Percentiles rank a stretch among this genome's conserved stretches.
Conservation (phyloP, 1,284 basidiomycete genomes). For the Ceratobasidium sp. region DNA sequence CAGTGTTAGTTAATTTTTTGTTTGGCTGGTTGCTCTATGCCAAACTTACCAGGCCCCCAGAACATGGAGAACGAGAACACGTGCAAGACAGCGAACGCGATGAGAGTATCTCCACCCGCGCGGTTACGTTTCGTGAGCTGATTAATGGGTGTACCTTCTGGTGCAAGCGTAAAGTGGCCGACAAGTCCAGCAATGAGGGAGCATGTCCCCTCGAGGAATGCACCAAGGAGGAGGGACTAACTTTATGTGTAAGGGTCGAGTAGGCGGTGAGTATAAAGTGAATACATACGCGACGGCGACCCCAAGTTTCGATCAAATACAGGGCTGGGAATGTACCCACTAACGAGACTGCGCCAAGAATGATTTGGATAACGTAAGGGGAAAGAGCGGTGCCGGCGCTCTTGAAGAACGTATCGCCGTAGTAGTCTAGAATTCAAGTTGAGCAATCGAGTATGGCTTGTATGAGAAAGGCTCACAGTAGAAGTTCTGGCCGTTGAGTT, state of each 20-base stretch:
- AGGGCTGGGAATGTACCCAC: conserved; percentile 69
- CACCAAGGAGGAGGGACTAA: conserved; percentile 70
- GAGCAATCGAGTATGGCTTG: background rate
- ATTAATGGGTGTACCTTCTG: conserved; percentile 55
- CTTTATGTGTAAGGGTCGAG: conserved; percentile 42
- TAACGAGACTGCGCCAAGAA: conserved; percentile 72
- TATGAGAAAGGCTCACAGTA: conserved; percentile 31
- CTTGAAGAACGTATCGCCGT: conserved; percentile 83
- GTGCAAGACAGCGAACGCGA: conserved; percentile 78
- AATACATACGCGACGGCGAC: conserved; percentile 60
- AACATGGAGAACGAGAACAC: conserved; percentile 74
- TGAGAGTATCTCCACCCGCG: conserved; percentile 66
- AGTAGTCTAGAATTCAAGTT: conserved; percentile 56
- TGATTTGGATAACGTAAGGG: conserved; percentile 75
- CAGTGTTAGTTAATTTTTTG: background rate
- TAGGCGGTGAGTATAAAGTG: conserved; percentile 1
- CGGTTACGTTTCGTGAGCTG: conserved; percentile 62
- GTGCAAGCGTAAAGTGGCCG: conserved; percentile 70
- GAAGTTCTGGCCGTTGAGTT: conserved; percentile 52
- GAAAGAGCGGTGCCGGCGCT: conserved; percentile 71
- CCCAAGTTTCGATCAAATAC: conserved; percentile 69
- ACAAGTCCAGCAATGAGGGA: conserved; percentile 73
- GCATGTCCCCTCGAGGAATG: conserved; percentile 66
- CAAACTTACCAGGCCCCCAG: conserved; percentile 65
- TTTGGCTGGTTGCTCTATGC: too few relatives aligned